Evolutionary conservation across 2,329 filamentous ascomycete species (phyloP), one percentile per base, ranked within the genome.

Genomic region (Xylariaceae sp.): DNA sequence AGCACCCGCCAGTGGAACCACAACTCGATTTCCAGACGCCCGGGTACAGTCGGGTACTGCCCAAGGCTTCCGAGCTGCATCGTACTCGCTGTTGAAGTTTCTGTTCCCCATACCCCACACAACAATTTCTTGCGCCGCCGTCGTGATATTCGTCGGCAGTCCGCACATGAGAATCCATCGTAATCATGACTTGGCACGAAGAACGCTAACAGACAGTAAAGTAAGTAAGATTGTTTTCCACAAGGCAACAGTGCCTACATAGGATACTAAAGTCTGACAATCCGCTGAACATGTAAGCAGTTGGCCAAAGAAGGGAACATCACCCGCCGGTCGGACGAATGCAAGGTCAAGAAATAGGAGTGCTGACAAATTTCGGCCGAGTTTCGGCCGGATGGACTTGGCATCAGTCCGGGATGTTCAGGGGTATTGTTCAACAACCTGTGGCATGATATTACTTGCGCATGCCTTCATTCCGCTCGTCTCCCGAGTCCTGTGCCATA

Each of bases 281-380:
- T 34, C 3, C 13, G 30, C 13, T 6, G 9, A 15, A 12, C 5
- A 15, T 34, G 30, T 34, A 10, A 34, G 30, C 3, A 34, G 3
- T 10, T 34, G 32, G 9, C 13, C 4, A 3, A 30, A 34, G 32
- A 34, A n/a, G 13, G 32, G 32, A 34, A 15, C 13, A 13, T 34
- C 10, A 13, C 13, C 13, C 32, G 32, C 13, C 6, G 32, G 13
- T 34, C 32, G 32, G 32, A 34, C 18, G 15, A 37, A 16, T 18
- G 15, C 36, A 12, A 34, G 3, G 30, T 9, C 30, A 5, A 15
- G 5, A 15, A 34, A 37, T 37, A 7, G 36, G 18, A n/a, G 40
- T 15, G 60, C 63, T 65, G 56, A 65, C 61, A 65, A 63, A 63
- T 62, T 61, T 55, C 47, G 57, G 54, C 58, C 59, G 37, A 7